Evolutionary conservation across 1,139 yeast genomes (phyloP), one percentile per base, ranked within the genome.

Genomic region (Debaryomycetaceae sp.): DNA sequence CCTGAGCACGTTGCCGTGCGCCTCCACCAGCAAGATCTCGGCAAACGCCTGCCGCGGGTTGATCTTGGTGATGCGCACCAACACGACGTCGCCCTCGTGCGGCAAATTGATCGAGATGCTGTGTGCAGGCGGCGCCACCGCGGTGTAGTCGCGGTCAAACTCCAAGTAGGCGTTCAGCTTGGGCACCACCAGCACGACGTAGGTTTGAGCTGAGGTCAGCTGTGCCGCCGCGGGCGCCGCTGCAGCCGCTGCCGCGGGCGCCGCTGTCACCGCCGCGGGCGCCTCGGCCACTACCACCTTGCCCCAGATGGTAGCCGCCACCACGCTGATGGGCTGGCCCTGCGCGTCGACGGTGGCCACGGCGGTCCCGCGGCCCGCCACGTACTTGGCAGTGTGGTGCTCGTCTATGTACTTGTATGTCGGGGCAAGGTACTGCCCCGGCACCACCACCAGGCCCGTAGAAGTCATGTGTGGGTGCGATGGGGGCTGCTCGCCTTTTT

Each of bases 11-110:
- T 75, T 74, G 2, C 81, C 83, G 29, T 63, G 60, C 16, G 75
- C 75, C 44, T 86, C 95, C 5, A 88, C 82, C 3, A 88, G 83
- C 28, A 91, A 53, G 25, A 91, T 84, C 46, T 88, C 96, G 31
- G 88, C 82, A 48, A 69, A 73, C 3, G 93, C 95, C 53, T 89
- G 93, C 39, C 73, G 75, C 16, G 70, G 60, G 12, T 73, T 68
- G 28, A 91, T 70, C 43, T 80, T 72, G 12, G 82, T 78, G 17
- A 91, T 83, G 34, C 78, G 68, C 1, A 86, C 88, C 16, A 91
- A 61, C 3, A 93, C 96, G 10, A 81, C 56, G 51, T 89, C 96
- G 26, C 85, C 83, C 41, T 86, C 96, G 40, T 77, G 75, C 3
- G 98, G 97, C 34, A 91, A 63, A 36, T 70, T 71, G 32, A 71